Conservation (phyloP, 1,284 basidiomycete genomes). For the Neotropicomus parvogracilis region DNA sequence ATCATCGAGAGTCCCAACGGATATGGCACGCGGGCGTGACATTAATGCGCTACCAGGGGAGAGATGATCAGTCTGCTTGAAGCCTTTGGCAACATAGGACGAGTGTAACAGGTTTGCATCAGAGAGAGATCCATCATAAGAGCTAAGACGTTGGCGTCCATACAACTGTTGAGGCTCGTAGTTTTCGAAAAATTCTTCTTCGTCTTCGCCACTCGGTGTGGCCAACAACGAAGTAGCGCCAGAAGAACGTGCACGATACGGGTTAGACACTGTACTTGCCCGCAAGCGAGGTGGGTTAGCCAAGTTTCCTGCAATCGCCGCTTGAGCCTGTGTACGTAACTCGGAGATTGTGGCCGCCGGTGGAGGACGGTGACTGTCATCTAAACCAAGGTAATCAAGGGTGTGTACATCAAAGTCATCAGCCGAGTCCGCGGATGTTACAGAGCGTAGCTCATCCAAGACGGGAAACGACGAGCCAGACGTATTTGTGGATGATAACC, state of each 20-base stretch:
- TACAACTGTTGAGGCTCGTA: slow-evolving; percentile 50
- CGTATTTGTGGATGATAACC: slow-evolving; percentile 68
- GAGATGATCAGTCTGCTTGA: slow-evolving; percentile 69
- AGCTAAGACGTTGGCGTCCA: slow-evolving; percentile 49
- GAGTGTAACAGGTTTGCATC: slow-evolving; percentile 50
- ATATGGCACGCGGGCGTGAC: slow-evolving; percentile 82
- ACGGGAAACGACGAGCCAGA: slow-evolving; percentile 55
- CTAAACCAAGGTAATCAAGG: slow-evolving; percentile 91
- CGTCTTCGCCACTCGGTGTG: slow-evolving; percentile 63
- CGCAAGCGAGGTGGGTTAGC: slow-evolving; percentile 75
- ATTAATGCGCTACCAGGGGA: slow-evolving; percentile 39
- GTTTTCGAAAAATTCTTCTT: slow-evolving; percentile 66
- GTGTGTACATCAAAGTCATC: slow-evolving; percentile 92
- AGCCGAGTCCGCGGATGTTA: slow-evolving; percentile 72
- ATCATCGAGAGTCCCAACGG: slow-evolving; percentile 88
- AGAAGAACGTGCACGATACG: slow-evolving; percentile 64
- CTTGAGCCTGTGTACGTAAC: slow-evolving; percentile 81
- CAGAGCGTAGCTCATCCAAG: slow-evolving; percentile 75
- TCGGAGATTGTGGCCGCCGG: slow-evolving; percentile 82
- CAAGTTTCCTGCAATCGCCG: slow-evolving; percentile 79
- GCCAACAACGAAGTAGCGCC: slow-evolving; percentile 53
- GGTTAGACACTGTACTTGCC: slow-evolving; percentile 88
- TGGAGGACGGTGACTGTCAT: slow-evolving; percentile 62
- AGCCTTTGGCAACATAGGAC: slow-evolving; percentile 65
- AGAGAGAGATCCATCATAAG: slow-evolving; percentile 54